Evolutionary conservation across 257 asterid genomes (phyloP).

Genomic region (Rubia yunnanensis): DNA sequence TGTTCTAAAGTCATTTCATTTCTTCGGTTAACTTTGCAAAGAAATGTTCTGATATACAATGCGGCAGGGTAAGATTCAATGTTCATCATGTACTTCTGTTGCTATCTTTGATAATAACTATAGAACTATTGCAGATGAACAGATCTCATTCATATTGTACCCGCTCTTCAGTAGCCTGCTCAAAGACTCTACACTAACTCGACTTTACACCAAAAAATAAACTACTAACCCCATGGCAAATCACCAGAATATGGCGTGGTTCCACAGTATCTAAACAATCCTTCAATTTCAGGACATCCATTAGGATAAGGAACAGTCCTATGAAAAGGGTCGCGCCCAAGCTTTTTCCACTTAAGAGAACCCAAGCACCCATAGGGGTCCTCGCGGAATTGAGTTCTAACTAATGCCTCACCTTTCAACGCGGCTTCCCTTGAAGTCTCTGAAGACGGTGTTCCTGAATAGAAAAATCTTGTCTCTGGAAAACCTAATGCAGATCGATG

Average conservation of each 20-base stretch:
- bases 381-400: conserved; percentile 61
- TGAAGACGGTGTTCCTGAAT: conserved; percentile 78
- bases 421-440: conserved; percentile 74
- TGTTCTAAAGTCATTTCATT: neutral
- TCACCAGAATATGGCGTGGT: conserved; percentile 52
- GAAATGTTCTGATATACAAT: neutral
- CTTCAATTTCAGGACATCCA: conserved; percentile 86
- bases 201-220: neutral
- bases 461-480: conserved; percentile 59
- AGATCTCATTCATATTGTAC: neutral
- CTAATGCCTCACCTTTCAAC: conserved; percentile 74
- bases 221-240: conserved; percentile 60
- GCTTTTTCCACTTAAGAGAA: conserved; percentile 56
- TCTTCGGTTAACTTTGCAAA: neutral
- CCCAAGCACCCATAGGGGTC: conserved; percentile 90
- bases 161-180: too few relatives aligned
- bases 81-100: neutral
- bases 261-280: conserved; percentile 75
- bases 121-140: neutral
- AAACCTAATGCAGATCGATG: conserved; percentile 70
- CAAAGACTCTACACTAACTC: neutral
- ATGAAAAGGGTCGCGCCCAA: conserved; percentile 85
- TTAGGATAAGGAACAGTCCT: conserved; percentile 87
- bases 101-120: neutral
- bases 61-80: neutral